phyloP scores from a whole-genome alignment of 148 eudicot species.

The Cornus florida region DNA sequence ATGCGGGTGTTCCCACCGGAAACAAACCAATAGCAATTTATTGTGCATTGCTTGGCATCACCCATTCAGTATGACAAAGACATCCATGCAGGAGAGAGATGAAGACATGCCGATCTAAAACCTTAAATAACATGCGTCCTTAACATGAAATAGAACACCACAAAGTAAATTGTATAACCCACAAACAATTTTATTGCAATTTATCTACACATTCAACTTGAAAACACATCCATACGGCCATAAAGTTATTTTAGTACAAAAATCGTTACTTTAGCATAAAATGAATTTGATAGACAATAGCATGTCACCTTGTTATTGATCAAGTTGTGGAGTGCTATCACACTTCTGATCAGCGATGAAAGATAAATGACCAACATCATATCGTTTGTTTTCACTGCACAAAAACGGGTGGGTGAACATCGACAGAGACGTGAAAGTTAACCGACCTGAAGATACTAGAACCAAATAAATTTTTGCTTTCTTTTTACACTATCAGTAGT shows the following conservation, averaged over 20 bases:
- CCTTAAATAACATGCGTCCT: neutral
- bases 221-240: neutral
- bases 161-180: neutral
- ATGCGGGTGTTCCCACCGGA: neutral
- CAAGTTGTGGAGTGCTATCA: constrained; percentile 89
- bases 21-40: neutral
- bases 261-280: neutral
- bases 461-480: neutral
- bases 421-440: constrained; percentile 5
- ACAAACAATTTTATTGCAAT: neutral
- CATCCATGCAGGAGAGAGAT: neutral
- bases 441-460: neutral
- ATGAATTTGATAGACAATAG: neutral
- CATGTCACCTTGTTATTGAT: constrained; percentile 84
- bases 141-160: neutral
- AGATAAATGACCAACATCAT: constrained; percentile 94
- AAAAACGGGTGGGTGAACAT: neutral
- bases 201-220: neutral
- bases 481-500: no score
- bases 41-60: neutral
- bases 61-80: neutral
- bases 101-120: neutral
- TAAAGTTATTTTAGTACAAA: neutral
- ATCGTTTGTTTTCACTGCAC: constrained; percentile 87
- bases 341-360: constrained; percentile 86